Evolutionary conservation across 495 filamentous ascomycete species (phyloP).

Genomic region (Xylaria longipes): DNA sequence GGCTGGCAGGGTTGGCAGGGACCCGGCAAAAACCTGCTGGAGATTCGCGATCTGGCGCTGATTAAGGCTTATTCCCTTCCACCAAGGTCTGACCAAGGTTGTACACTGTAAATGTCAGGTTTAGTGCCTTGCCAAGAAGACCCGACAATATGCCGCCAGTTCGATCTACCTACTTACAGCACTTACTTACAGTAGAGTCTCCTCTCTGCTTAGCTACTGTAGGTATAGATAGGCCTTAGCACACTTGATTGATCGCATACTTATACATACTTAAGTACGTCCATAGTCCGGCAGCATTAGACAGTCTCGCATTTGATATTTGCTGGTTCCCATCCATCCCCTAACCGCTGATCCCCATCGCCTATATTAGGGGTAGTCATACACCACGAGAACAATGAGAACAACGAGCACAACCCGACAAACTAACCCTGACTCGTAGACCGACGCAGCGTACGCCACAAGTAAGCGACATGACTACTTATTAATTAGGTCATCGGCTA

Average conservation of each 20-base stretch:
- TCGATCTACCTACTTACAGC: too few relatives aligned
- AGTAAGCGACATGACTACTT: neutral
- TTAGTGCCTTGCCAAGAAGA: neutral
- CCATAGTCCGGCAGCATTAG: neutral
- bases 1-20: neutral
- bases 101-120: too few relatives aligned
- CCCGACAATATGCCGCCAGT: too few relatives aligned
- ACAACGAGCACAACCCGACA: neutral
- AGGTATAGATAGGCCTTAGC: neutral
- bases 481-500: constrained; percentile 26
- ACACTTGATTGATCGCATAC: neutral
- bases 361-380: too few relatives aligned
- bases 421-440: neutral
- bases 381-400: too few relatives aligned
- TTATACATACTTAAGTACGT: too few relatives aligned
- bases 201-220: too few relatives aligned
- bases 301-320: neutral
- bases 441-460: neutral
- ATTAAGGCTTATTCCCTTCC: too few relatives aligned
- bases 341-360: neutral
- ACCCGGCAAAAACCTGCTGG: neutral
- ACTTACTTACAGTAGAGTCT: too few relatives aligned
- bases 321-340: neutral
- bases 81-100: too few relatives aligned
- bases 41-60: constrained; percentile 3